Evolutionary conservation across 2,329 filamentous ascomycete species (phyloP).

Genomic region (Hypoxylon sp.): DNA sequence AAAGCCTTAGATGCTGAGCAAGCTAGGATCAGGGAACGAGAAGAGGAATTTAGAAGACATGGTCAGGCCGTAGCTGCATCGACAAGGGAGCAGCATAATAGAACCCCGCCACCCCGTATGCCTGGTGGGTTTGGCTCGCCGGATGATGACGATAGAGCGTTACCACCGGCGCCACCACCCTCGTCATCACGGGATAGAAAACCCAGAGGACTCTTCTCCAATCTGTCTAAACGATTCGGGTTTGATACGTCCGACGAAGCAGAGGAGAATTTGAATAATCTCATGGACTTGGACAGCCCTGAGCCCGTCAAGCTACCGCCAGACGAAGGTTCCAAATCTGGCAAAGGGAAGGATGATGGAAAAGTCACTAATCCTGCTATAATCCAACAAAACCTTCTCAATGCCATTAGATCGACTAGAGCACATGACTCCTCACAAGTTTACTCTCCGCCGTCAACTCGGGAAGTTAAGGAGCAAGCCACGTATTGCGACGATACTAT

Average conservation of each 20-base stretch:
- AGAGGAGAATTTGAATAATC: conserved; percentile 61
- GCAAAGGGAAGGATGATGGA: conserved; percentile 56
- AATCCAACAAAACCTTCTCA: conserved; percentile 78
- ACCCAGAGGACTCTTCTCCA: conserved; percentile 73
- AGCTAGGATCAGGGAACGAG: conserved; percentile 71
- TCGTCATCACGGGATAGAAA: conserved; percentile 60
- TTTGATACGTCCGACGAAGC: conserved; percentile 67
- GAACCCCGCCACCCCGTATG: conserved; percentile 68
- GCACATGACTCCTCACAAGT: conserved; percentile 79
- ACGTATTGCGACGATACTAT: conserved; percentile 87
- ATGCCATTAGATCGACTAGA: conserved; percentile 82
- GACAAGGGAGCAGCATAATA: conserved; percentile 55
- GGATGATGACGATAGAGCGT: conserved; percentile 36
- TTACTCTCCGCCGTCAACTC: conserved; percentile 79
- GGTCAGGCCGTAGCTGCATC: conserved; percentile 57
- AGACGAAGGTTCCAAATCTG: conserved; percentile 37
- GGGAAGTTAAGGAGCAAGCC: conserved; percentile 82
- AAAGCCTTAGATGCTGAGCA: conserved; percentile 81
- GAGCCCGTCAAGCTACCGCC: conserved; percentile 42
- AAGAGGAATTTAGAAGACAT: conserved; percentile 63
- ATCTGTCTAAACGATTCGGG: conserved; percentile 75
- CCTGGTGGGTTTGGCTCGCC: conserved; percentile 75
- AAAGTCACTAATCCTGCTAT: conserved; percentile 71
- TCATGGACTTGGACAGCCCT: conserved; percentile 54
- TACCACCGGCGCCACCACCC: conserved; percentile 44